phyloP scores from a whole-genome alignment of 805 yeast species.

The Spathaspora sp. region DNA sequence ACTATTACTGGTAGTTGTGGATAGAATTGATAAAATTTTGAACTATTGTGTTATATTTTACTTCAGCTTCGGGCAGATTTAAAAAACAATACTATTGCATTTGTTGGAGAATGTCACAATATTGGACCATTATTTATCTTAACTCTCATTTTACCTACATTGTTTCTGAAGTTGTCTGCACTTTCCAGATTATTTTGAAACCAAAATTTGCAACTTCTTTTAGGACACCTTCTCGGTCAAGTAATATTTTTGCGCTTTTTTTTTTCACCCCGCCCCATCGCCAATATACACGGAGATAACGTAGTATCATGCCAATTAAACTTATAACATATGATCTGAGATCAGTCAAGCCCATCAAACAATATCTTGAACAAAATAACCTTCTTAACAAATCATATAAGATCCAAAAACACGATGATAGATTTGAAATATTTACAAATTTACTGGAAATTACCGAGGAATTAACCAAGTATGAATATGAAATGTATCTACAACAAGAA shows the following conservation, averaged over 20 bases:
- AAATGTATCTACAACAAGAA: not conserved
- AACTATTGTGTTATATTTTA: too few species aligned
- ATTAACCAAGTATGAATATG: not conserved
- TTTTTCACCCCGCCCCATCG: not conserved
- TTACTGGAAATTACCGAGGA: conserved; percentile 5
- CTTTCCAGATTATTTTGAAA: too few species aligned
- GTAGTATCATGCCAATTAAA: conserved; percentile 5
- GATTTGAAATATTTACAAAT: conserved; percentile 13
- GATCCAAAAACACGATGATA: conserved; percentile 11
- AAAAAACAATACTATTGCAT: too few species aligned
- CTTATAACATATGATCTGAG: conserved; percentile 8
- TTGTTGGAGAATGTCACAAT: too few species aligned
- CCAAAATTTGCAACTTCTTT: too few species aligned
- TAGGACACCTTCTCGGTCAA: too few species aligned
- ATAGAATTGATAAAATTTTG: too few species aligned
- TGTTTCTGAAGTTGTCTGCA: too few species aligned
- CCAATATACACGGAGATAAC: not conserved
- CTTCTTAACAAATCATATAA: conserved; percentile 15
- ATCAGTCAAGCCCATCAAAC: conserved; percentile 17
- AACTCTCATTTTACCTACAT: too few species aligned
- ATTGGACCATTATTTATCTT: too few species aligned
- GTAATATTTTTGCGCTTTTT: not conserved
- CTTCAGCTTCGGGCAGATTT: too few species aligned
- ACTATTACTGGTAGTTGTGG: too few species aligned
- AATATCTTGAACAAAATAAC: conserved; percentile 11